These are phyloP conservation scores for Corchorus capsularis DNA, from an alignment of 345 rosid species.

Conservation along the genomic window DNA sequence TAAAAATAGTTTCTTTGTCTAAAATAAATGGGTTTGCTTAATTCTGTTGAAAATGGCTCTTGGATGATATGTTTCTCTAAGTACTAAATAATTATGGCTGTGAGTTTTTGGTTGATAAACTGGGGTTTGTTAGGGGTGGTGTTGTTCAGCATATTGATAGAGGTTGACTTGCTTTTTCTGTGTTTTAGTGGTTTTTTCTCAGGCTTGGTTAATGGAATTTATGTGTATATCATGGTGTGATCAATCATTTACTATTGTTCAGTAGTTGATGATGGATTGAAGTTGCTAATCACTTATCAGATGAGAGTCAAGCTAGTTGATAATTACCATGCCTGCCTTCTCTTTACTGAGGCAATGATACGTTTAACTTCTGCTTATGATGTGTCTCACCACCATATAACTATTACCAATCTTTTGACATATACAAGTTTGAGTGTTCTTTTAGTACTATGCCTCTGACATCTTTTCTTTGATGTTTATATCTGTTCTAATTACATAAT, in stretches of 20 bases:
- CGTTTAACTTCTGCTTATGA: neutral
- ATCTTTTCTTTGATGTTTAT: neutral
- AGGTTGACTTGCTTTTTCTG: neutral
- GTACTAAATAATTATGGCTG: neutral
- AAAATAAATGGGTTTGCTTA: constrained; percentile 3
- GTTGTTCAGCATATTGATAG: neutral
- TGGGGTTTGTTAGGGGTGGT: neutral
- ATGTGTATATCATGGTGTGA: neutral
- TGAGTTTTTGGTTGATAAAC: constrained; percentile 5
- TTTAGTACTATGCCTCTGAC: neutral
- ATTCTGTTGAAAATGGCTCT: constrained; percentile 9
- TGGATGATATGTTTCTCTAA: neutral
- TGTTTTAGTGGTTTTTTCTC: neutral
- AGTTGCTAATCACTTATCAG: neutral
- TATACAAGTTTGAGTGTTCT: neutral
- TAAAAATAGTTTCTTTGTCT: constrained; percentile 1
- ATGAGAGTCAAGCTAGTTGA: neutral
- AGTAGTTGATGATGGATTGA: neutral
- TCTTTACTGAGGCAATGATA: neutral
- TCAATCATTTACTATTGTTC: too few relatives aligned
- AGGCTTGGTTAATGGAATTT: neutral
- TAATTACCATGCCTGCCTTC: neutral
- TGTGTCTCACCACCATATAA: neutral
- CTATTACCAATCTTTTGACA: neutral
- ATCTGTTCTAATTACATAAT: neutral